Evolutionary conservation across 164 flowering plant genomes (phyloP).

Genomic region (Protea cynaroides): DNA sequence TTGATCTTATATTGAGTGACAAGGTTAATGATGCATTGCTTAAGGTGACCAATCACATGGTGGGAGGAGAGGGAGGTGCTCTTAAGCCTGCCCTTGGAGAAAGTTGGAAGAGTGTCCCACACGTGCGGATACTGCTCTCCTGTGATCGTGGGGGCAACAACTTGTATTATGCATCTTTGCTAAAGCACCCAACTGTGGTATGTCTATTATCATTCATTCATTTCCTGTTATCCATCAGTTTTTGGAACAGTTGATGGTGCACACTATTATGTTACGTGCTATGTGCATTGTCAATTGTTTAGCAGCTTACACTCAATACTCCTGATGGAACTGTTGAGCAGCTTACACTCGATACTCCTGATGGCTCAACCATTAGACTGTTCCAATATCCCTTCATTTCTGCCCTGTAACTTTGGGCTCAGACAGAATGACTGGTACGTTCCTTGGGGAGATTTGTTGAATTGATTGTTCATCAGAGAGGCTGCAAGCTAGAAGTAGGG

Average conservation of each 20-base stretch:
- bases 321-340: background rate
- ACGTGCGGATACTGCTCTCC: conserved; percentile 60
- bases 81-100: background rate
- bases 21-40: background rate
- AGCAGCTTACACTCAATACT: background rate
- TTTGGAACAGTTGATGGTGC: background rate
- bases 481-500: too few species aligned
- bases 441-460: too few species aligned
- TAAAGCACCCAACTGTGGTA: conserved; percentile 65
- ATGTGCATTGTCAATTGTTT: background rate
- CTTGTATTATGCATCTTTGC: conserved; percentile 32
- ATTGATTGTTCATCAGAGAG: too few species aligned
- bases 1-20: background rate
- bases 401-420: background rate
- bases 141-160: conserved; percentile 39
- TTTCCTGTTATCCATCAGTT: background rate
- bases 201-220: conserved; percentile 2
- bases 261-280: too few species aligned
- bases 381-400: background rate
- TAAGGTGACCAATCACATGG: conserved; percentile 65
- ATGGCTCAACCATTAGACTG: background rate
- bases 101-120: conserved; percentile 22
- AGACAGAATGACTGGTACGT: too few species aligned
- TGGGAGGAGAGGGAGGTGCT: background rate
- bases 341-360: background rate